Evolutionary conservation across 768 basidiomycete species (phyloP).

Genomic region (Lentinula aciculospora): DNA sequence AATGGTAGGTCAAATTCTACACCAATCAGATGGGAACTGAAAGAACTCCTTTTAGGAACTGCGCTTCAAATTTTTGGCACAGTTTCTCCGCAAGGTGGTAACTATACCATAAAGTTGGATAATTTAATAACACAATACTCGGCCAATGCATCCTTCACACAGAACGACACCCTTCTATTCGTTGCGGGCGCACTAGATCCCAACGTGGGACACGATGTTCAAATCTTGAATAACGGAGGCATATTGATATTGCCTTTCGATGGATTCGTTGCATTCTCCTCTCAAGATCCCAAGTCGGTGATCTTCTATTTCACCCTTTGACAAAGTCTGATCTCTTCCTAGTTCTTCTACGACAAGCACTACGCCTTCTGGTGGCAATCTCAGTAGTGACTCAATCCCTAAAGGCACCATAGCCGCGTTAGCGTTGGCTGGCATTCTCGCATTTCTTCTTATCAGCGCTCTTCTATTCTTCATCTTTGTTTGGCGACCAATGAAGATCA

Average conservation of each 20-base stretch:
- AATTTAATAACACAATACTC: constrained; percentile 41
- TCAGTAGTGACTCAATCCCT: constrained; percentile 16
- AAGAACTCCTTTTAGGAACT: constrained; percentile 36
- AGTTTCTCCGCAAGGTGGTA: constrained; percentile 51
- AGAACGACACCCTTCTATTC: constrained; percentile 52
- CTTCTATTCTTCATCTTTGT: constrained; percentile 38
- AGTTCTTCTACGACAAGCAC: constrained; percentile 12
- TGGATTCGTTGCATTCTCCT: constrained; percentile 43
- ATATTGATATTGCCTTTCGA: constrained; percentile 43
- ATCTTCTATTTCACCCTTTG: background rate
- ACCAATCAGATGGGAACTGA: constrained; percentile 11
- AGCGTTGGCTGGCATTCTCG: constrained; percentile 49
- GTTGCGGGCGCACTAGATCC: constrained; percentile 57
- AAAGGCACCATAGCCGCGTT: constrained; percentile 65
- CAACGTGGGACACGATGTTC: constrained; percentile 38
- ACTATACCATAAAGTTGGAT: constrained; percentile 52
- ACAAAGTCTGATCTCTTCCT: background rate
- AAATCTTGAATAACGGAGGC: constrained; percentile 52
- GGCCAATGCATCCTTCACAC: constrained; percentile 47
- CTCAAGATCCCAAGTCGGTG: constrained; percentile 28
- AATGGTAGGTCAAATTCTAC: constrained; percentile 15
- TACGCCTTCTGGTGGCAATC: constrained; percentile 11
- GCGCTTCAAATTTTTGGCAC: constrained; percentile 56
- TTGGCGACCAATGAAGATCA: constrained; percentile 40
- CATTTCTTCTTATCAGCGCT: constrained; percentile 37